Conservation (phyloP, 2,329 filamentous ascomycete species). For the Rugonectria rugulosa region DNA sequence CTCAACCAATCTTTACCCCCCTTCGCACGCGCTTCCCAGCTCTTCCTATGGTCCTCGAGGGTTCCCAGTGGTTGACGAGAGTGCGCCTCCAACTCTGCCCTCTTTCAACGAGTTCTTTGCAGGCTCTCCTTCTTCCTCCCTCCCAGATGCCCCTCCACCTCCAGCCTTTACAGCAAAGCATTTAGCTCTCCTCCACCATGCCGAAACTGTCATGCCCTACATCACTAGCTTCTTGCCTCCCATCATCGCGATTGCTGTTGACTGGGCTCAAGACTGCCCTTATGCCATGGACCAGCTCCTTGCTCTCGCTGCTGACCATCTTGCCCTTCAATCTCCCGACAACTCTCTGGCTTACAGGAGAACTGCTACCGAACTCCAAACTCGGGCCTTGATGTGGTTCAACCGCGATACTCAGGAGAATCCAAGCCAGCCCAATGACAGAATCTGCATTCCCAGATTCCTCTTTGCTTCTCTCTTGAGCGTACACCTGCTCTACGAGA, state of each 20-base stretch:
- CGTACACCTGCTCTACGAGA: conserved; percentile 58
- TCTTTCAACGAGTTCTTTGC: conserved; percentile 33
- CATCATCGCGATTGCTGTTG: conserved; percentile 43
- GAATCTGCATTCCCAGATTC: conserved; percentile 49
- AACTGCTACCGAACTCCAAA: conserved; percentile 54
- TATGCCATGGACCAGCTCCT: conserved; percentile 58
- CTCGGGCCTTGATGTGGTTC: conserved; percentile 50
- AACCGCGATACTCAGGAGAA: conserved; percentile 43
- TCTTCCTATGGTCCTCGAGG: conserved; percentile 20
- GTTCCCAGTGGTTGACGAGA: conserved; percentile 12
- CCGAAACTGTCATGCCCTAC: conserved; percentile 37
- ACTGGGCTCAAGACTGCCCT: conserved; percentile 45
- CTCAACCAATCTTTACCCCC: conserved; percentile 14
- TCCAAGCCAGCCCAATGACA: conserved; percentile 20
- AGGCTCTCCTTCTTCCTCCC: conserved; percentile 23
- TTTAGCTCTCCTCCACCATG: conserved; percentile 50
- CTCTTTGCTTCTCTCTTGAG: conserved; percentile 54
- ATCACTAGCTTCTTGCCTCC: conserved; percentile 30
- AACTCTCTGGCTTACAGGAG: conserved; percentile 34
- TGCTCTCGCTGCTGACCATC: conserved; percentile 54
- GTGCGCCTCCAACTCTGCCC: conserved; percentile 28
- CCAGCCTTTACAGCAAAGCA: conserved; percentile 48
- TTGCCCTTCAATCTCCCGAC: conserved; percentile 33
- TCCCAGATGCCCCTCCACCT: conserved; percentile 17
- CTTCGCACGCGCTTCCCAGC: conserved; percentile 25